phyloP scores from a whole-genome alignment of 805 yeast genomes.

The Osmozyma mogii region DNA sequence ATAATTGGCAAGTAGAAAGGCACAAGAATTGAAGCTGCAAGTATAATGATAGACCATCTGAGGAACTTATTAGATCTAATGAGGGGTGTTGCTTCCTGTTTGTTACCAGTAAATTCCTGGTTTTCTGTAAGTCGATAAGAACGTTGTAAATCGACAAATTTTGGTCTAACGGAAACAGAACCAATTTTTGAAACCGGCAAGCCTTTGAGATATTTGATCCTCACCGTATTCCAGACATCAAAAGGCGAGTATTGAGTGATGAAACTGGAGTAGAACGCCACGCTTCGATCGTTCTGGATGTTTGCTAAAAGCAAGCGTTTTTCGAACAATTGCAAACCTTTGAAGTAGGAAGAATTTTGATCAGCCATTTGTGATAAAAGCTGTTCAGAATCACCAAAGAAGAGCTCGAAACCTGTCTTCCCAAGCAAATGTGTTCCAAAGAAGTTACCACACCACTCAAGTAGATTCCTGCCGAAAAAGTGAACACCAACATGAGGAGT shows the following conservation, averaged over 20 bases:
- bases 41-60: slow-evolving; percentile 17
- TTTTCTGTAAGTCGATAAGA: slow-evolving; percentile 14
- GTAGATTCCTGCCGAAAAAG: slow-evolving; percentile 24
- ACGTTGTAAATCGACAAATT: slow-evolving; percentile 42
- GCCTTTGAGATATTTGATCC: slow-evolving; percentile 40
- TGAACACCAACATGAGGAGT: slow-evolving; percentile 63
- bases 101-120: slow-evolving; percentile 14
- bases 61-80: slow-evolving; percentile 22
- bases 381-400: slow-evolving; percentile 30
- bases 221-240: slow-evolving; percentile 42
- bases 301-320: slow-evolving; percentile 62
- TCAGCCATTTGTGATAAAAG: slow-evolving; percentile 47
- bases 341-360: slow-evolving; percentile 40
- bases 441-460: slow-evolving; percentile 25
- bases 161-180: slow-evolving; percentile 33
- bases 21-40: slow-evolving; percentile 21
- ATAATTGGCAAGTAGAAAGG: slow-evolving; percentile 48
- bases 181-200: slow-evolving; percentile 35
- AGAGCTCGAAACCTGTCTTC: slow-evolving; percentile 27
- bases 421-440: slow-evolving; percentile 31
- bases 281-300: slow-evolving; percentile 75
- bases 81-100: slow-evolving; percentile 32
- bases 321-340: slow-evolving; percentile 52
- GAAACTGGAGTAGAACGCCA: slow-evolving; percentile 77
- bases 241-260: slow-evolving; percentile 72